Conservation (phyloP, 1,284 basidiomycete genomes). For the Trametes pubescens region DNA sequence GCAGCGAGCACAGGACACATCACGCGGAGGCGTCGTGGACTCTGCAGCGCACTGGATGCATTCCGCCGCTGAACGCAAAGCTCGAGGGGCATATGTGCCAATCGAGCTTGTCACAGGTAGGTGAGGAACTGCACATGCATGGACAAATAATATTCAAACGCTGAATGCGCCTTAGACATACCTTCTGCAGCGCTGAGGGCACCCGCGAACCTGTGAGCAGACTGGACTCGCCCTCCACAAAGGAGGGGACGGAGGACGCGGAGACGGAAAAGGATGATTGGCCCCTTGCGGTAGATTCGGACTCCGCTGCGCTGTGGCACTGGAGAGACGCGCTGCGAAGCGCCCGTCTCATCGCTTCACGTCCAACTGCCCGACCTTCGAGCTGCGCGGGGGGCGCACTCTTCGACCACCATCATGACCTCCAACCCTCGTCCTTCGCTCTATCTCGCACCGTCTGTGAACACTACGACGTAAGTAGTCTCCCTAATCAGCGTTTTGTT, state of each 20-base stretch:
- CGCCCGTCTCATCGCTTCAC: constrained; percentile 31
- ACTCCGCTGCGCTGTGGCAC: constrained; percentile 36
- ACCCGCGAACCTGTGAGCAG: too few species aligned
- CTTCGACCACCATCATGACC: constrained; percentile 55
- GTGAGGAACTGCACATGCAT: not conserved
- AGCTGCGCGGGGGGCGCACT: constrained; percentile 31
- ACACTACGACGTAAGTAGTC: constrained; percentile 73
- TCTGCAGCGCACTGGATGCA: too few species aligned
- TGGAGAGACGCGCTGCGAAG: constrained; percentile 25
- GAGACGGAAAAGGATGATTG: constrained; percentile 2
- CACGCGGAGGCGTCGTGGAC: too few species aligned
- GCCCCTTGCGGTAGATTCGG: constrained; percentile 11
- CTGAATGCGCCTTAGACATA: not conserved
- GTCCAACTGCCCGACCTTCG: constrained; percentile 30
- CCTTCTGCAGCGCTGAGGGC: not conserved
- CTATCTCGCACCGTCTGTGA: constrained; percentile 76
- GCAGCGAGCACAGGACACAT: too few species aligned
- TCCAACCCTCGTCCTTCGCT: constrained; percentile 66
- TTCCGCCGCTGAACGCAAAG: too few species aligned
- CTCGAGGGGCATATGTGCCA: not conserved
- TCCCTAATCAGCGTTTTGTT: constrained; percentile 13
- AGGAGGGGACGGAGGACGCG: not conserved
- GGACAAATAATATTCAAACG: too few species aligned
- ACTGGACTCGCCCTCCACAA: too few species aligned
- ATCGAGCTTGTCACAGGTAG: not conserved